phyloP scores from a whole-genome alignment of 495 filamentous ascomycete species.

The Trichodelitschia bisporula region DNA sequence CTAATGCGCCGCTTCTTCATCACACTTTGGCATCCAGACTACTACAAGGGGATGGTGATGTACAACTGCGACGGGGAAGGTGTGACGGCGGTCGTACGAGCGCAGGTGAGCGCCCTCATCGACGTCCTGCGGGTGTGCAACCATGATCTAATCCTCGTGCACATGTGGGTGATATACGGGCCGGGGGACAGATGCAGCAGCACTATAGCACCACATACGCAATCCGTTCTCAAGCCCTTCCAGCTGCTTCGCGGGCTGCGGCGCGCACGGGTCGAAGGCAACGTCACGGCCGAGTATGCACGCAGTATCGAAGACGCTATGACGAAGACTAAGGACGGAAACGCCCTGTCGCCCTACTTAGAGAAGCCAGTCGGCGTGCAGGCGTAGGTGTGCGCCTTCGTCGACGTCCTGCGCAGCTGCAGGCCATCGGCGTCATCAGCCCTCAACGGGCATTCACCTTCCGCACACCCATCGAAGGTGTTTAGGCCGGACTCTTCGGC shows the following conservation, averaged over 20 bases:
- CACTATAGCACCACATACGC: constrained; percentile 5
- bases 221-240: constrained; percentile 8
- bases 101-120: constrained; percentile 12
- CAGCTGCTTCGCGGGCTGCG: constrained; percentile 4
- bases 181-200: constrained; percentile 7
- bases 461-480: constrained; percentile 58
- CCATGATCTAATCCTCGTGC: too few species aligned
- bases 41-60: constrained; percentile 20
- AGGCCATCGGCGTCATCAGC: constrained; percentile 88
- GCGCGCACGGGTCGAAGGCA: constrained; percentile 2
- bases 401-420: too few species aligned
- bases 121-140: constrained; percentile 11
- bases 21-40: constrained; percentile 16
- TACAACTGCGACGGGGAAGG: constrained; percentile 17
- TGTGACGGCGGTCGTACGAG: constrained; percentile 10
- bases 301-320: constrained; percentile 5
- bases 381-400: too few species aligned
- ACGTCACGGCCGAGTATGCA: constrained; percentile 5
- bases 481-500: constrained; percentile 59
- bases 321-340: too few species aligned
- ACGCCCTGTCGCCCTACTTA: too few species aligned
- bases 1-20: constrained; percentile 17
- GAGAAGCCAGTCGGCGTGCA: too few species aligned
- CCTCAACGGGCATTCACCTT: constrained; percentile 86
- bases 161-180: too few species aligned